Evolutionary conservation across 1,284 basidiomycete genomes (phyloP).

Genomic region (Ustilago esculenta): DNA sequence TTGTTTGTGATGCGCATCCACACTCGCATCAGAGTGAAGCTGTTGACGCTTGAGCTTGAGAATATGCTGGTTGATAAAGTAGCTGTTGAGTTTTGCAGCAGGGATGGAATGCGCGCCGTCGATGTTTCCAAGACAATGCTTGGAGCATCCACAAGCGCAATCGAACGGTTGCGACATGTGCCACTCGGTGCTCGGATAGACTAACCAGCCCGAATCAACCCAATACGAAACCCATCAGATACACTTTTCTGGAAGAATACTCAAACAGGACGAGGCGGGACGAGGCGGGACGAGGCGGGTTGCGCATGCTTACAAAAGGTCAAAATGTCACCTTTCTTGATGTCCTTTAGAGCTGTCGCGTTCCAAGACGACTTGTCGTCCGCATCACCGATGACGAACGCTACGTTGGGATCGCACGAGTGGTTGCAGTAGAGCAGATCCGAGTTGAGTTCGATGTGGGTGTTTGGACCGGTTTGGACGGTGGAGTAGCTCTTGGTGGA

Average conservation of each 20-base stretch:
- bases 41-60: conserved; percentile 49
- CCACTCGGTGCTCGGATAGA: conserved; percentile 65
- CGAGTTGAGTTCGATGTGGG: conserved; percentile 61
- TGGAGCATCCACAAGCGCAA: conserved; percentile 47
- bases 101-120: conserved; percentile 52
- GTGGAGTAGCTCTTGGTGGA: conserved; percentile 51
- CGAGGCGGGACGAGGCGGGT: background rate
- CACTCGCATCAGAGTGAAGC: background rate
- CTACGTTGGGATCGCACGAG: conserved; percentile 59
- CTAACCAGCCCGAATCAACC: conserved; percentile 12
- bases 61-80: conserved; percentile 62
- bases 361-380: conserved; percentile 39
- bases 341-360: conserved; percentile 50
- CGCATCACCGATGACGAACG: conserved; percentile 40
- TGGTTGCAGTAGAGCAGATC: conserved; percentile 65
- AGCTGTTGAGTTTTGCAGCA: conserved; percentile 22
- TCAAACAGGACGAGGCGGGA: background rate
- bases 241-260: no score
- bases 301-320: conserved; percentile 61
- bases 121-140: conserved; percentile 51
- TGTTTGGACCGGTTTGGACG: conserved; percentile 50
- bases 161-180: conserved; percentile 62
- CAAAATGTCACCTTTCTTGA: conserved; percentile 53
- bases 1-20: background rate
- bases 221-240: no score